Percentiles rank a stretch among this genome's conserved stretches.
Evolutionary conservation across 2,329 filamentous ascomycete species (phyloP).

Genomic region (Fusarium tupiense): DNA sequence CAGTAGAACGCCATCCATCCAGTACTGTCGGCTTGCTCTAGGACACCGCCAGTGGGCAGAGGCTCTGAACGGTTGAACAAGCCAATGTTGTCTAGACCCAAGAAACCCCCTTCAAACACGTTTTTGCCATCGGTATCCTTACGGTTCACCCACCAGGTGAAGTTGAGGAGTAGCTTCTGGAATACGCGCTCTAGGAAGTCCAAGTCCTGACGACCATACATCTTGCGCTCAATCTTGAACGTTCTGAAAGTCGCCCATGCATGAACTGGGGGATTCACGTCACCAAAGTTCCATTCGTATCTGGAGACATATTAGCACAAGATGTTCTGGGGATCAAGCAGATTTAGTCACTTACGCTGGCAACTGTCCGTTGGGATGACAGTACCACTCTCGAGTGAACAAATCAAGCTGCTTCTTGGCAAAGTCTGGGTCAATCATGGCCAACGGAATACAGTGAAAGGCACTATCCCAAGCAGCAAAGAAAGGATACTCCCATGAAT

Average conservation of each 20-base stretch:
- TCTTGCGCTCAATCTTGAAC: constrained; percentile 98
- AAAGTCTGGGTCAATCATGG: constrained; percentile 98
- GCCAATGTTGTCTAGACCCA: constrained; percentile 96
- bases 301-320: constrained; percentile 45
- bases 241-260: constrained; percentile 95
- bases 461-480: constrained; percentile 98
- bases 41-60: constrained; percentile 88
- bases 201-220: constrained; percentile 93
- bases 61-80: constrained; percentile 97
- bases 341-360: constrained; percentile 71
- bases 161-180: constrained; percentile 94
- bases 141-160: constrained; percentile 99
- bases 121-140: constrained; percentile 97
- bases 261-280: constrained; percentile 96
- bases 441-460: constrained; percentile 94
- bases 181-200: constrained; percentile 97
- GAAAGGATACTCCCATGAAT: constrained; percentile 98
- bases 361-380: constrained; percentile 95
- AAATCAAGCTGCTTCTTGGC: constrained; percentile 98
- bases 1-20: constrained; percentile 99
- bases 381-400: constrained; percentile 98
- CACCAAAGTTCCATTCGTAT: constrained; percentile 96
- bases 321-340: neutral
- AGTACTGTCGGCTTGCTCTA: constrained; percentile 97
- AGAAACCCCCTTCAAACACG: constrained; percentile 95